Percentiles rank a stretch among this genome's conserved stretches.
phyloP scores from a whole-genome alignment of 2,329 filamentous ascomycete species.

The Elsinoe arachidis region DNA sequence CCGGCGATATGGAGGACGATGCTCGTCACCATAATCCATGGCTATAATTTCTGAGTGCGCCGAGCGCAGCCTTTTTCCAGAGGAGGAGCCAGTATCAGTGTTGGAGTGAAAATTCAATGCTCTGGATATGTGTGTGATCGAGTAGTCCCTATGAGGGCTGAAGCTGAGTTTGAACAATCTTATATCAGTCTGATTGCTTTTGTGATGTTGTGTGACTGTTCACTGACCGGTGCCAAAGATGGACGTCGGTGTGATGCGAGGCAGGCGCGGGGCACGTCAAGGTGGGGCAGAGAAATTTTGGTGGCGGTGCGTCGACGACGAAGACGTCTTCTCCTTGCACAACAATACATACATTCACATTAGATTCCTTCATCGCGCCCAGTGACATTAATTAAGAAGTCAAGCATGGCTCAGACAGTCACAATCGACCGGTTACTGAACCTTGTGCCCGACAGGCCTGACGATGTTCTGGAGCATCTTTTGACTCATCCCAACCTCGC shows the following conservation, averaged over 20 bases:
- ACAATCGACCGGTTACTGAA: conserved; percentile 42
- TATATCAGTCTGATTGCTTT: too few species aligned
- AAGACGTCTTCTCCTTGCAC: too few species aligned
- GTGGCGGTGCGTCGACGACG: too few species aligned
- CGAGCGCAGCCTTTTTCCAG: not conserved
- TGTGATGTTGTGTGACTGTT: too few species aligned
- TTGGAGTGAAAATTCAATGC: not conserved
- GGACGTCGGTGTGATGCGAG: too few species aligned
- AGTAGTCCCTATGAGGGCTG: too few species aligned
- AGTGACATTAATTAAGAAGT: not conserved
- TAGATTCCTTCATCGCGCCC: not conserved
- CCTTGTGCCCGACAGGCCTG: conserved; percentile 69
- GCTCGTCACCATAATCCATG: conserved; percentile 44
- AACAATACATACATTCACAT: too few species aligned
- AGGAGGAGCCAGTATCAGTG: not conserved
- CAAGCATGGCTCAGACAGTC: conserved; percentile 23
- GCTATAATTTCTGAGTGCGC: not conserved
- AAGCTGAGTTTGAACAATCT: too few species aligned
- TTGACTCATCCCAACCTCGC: conserved; percentile 67
- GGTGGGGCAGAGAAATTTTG: too few species aligned
- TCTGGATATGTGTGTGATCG: too few species aligned
- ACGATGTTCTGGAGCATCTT: conserved; percentile 65
- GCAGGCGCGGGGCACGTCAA: too few species aligned
- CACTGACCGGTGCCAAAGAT: too few species aligned
- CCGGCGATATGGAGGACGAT: conserved; percentile 49